phyloP scores from a whole-genome alignment of 139 green algal species.

The Astrephomene gubernaculifera region DNA sequence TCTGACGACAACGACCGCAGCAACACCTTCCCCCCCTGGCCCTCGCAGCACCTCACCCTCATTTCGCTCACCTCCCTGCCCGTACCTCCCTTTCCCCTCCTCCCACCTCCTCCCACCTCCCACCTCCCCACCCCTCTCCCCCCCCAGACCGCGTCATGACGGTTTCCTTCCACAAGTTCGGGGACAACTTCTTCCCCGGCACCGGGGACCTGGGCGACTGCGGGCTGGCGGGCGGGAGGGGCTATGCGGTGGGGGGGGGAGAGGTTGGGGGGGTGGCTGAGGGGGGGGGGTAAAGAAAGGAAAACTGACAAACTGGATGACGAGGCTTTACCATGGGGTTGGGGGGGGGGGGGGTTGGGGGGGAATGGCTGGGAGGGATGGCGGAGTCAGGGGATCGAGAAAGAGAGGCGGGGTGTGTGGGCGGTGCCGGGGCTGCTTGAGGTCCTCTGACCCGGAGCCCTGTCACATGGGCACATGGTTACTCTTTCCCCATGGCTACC shows the following conservation, averaged over 20 bases:
- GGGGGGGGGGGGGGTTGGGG: background rate
- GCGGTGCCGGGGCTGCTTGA: too few species aligned
- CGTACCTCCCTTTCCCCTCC: background rate
- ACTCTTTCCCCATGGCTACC: background rate
- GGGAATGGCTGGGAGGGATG: background rate
- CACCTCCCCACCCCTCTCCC: background rate
- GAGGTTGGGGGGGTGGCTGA: background rate
- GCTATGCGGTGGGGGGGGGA: constrained; percentile 59
- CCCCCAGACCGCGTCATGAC: constrained; percentile 79
- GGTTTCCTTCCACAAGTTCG: constrained; percentile 96
- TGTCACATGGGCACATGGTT: background rate
- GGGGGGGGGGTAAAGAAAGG: too few species aligned
- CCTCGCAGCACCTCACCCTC: background rate
- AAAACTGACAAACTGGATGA: too few species aligned
- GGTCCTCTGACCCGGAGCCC: too few species aligned
- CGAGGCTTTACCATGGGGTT: too few species aligned
- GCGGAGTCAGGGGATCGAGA: background rate
- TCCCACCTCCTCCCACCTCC: background rate
- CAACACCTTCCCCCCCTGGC: background rate
- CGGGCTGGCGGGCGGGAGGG: constrained; percentile 77
- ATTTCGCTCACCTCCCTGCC: background rate
- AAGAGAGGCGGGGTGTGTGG: too few species aligned
- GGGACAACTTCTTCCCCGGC: constrained; percentile 92
- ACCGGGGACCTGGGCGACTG: constrained; percentile 90
- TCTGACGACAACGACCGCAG: too few species aligned